Evolutionary conservation across 1,284 basidiomycete species (phyloP), one percentile per base, ranked within the genome.

Genomic region (Vanrija humicola): DNA sequence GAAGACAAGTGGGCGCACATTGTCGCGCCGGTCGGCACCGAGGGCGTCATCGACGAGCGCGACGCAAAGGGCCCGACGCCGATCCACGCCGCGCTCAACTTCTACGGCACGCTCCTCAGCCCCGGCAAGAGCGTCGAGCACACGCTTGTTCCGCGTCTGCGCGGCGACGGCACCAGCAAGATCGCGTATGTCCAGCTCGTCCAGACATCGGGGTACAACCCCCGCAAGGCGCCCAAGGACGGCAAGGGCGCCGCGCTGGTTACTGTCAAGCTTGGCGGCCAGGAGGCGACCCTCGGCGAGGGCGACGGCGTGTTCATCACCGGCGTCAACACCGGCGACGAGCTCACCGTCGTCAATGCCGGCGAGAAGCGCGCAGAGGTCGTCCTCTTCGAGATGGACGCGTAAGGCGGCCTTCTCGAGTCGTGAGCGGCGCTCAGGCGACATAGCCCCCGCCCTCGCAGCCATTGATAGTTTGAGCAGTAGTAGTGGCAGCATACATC

Each of bases 121-220:
- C 79, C 82, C 0, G 79, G 80, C 5, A 79, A 79, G 50, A 79
- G 79, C 16, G 68, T 90, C 51, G 72, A 78, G 43, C 82, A 85
- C 64, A 74, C 68, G 5, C 74, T 89, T 46, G 86, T 88, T 57
- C 58, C 70, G 23, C 57, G 52, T n/a, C 54, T 63, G 26, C 38
- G 46, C 19, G 25, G 50, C 3, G 51, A 47, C 23, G 55, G 50
- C 8, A 39, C 55, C 16, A 49, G 49, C 45, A 77, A 74, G 58
- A 73, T 76, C 18, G 70, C 77, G 38, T 78, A 79, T 63, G 59
- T 78, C 21, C 79, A 80, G 61, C 62, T 77, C 44, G 72, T 89
- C 51, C 88, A 90, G 76, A 85, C 81, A 9, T 85, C 84, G 23
- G 89, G 88, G 3, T 92, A 87, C 74, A 87, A 90, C 59, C 68